Conservation (phyloP, 768 basidiomycete genomes). For the Hypsizygus marmoreus region DNA sequence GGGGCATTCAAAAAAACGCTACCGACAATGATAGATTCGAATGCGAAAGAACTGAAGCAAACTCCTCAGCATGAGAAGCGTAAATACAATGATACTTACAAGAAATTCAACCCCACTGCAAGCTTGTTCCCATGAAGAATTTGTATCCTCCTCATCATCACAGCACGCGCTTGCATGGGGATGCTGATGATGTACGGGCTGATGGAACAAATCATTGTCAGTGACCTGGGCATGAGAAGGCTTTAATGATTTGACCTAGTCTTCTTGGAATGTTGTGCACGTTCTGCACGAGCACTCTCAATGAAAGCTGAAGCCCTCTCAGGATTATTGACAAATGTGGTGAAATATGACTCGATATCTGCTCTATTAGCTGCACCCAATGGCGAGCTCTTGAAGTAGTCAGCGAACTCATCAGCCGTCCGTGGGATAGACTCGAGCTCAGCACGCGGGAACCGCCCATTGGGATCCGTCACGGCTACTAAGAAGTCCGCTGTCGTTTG, state of each 20-base stretch:
- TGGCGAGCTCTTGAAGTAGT: slow-evolving; percentile 33
- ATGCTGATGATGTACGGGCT: slow-evolving; percentile 40
- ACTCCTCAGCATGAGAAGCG: not conserved
- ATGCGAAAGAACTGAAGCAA: slow-evolving; percentile 47
- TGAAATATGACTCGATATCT: slow-evolving; percentile 52
- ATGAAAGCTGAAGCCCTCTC: slow-evolving; percentile 43
- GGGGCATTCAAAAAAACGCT: slow-evolving; percentile 64
- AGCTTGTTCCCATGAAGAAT: slow-evolving; percentile 35
- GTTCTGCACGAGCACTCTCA: slow-evolving; percentile 50
- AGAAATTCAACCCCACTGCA: slow-evolving; percentile 28
- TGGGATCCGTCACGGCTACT: slow-evolving; percentile 59
- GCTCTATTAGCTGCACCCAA: slow-evolving; percentile 37
- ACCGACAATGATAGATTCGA: slow-evolving; percentile 56
- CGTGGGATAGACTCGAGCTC: slow-evolving; percentile 38
- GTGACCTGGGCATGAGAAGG: not conserved
- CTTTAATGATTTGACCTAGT: no score
- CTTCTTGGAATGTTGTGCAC: slow-evolving; percentile 44
- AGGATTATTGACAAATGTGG: slow-evolving; percentile 43
- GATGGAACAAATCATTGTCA: not conserved
- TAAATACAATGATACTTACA: slow-evolving; percentile 23
- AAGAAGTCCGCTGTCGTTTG: slow-evolving; percentile 71
- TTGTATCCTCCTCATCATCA: slow-evolving; percentile 41
- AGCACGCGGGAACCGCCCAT: slow-evolving; percentile 46
- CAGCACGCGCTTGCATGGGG: slow-evolving; percentile 37
- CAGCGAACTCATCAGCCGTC: slow-evolving; percentile 48